Conservation (phyloP, 2,329 filamentous ascomycete genomes). For the Cercospora berteroae region DNA sequence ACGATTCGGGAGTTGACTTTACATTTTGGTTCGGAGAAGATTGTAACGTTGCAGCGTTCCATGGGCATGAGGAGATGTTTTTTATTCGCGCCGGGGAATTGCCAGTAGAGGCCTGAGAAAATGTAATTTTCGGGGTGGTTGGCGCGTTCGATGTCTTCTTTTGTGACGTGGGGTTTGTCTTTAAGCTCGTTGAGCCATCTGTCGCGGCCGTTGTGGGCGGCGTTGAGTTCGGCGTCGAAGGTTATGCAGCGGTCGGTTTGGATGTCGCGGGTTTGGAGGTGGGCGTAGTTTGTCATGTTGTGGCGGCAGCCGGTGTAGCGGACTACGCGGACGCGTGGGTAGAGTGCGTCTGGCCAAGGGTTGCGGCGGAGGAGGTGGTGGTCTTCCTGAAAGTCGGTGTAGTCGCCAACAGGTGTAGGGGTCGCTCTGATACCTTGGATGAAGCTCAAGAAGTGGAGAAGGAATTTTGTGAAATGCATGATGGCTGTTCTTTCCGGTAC, state of each 20-base stretch:
- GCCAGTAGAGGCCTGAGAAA: background rate
- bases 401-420: background rate
- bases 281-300: constrained; percentile 1
- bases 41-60: constrained; percentile 5
- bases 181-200: background rate
- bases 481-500: background rate
- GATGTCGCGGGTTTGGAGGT: background rate
- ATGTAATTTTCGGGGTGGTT: constrained; percentile 19
- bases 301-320: constrained; percentile 6
- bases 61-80: constrained; percentile 1
- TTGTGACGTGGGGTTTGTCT: constrained; percentile 1
- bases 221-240: background rate
- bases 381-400: background rate
- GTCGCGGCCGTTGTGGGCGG: background rate
- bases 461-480: background rate
- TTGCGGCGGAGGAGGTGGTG: background rate
- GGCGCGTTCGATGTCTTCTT: constrained; percentile 8
- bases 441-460: background rate
- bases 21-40: constrained; percentile 4
- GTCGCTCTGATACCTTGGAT: background rate
- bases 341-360: constrained; percentile 4
- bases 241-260: background rate
- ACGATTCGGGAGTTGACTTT: constrained; percentile 4
- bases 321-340: background rate
- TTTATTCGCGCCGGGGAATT: background rate